These are phyloP conservation scores for Cladosporium austrohemisphaericum DNA, from an alignment of 2,329 filamentous ascomycete species.

Conservation along the genomic window DNA sequence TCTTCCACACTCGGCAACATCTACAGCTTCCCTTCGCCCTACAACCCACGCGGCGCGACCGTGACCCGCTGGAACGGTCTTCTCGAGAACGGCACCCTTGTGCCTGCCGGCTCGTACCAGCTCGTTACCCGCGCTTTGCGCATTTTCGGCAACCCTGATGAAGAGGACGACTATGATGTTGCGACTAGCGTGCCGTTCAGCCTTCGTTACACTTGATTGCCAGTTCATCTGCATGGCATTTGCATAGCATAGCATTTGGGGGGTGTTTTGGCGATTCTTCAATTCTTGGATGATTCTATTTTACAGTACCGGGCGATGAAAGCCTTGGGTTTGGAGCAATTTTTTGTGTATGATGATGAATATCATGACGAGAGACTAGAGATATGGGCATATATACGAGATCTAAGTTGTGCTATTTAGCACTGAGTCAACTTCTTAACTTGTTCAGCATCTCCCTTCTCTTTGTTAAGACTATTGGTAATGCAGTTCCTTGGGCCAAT, in stretches of 20 bases:
- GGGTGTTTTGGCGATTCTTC: neutral
- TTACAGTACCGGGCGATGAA: too few species aligned
- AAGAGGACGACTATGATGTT: constrained; percentile 27
- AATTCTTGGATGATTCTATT: neutral
- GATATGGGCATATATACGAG: too few species aligned
- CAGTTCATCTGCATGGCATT: neutral
- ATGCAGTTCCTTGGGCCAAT: too few species aligned
- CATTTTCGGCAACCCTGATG: constrained; percentile 28
- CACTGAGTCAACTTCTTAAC: too few species aligned
- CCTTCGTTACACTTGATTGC: constrained; percentile 15
- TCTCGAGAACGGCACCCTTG: constrained; percentile 26
- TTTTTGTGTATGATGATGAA: neutral
- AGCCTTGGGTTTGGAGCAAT: neutral
- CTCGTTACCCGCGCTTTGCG: constrained; percentile 29
- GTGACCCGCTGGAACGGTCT: constrained; percentile 23
- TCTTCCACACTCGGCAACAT: constrained; percentile 19
- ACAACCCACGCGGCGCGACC: constrained; percentile 21
- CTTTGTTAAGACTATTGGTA: too few species aligned
- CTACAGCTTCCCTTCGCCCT: constrained; percentile 19
- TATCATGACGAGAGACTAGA: neutral
- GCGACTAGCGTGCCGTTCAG: constrained; percentile 26
- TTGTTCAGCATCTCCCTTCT: too few species aligned
- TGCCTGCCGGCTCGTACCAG: constrained; percentile 28
- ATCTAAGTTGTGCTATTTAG: too few species aligned
- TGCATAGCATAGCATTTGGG: neutral